phyloP scores from a whole-genome alignment of 192 early-diverging fungal species.

The Coemansia sp. region DNA sequence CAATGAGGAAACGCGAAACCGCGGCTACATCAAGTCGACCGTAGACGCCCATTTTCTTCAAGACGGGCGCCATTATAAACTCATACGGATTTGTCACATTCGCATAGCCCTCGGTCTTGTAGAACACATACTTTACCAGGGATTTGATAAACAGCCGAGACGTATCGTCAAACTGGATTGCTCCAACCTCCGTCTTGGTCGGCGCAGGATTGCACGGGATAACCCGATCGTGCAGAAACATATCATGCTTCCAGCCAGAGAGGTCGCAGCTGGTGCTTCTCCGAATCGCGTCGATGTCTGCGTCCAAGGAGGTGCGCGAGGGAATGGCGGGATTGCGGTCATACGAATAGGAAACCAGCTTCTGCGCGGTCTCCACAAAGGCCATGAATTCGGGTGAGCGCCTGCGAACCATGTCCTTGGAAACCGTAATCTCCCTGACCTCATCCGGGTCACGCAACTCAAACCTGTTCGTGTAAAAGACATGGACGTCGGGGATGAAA shows the following conservation, averaged over 20 bases:
- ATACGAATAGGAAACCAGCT: constrained; percentile 36
- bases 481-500: constrained; percentile 49
- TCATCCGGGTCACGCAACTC: constrained; percentile 49
- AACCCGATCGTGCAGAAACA: constrained; percentile 5
- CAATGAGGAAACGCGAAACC: constrained; percentile 64
- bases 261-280: constrained; percentile 21
- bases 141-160: constrained; percentile 61
- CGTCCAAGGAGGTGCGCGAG: constrained; percentile 18
- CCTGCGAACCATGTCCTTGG: constrained; percentile 57
- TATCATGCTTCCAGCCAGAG: constrained; percentile 17
- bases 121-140: constrained; percentile 50
- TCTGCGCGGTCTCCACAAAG: constrained; percentile 57
- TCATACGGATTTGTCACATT: constrained; percentile 40
- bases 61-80: constrained; percentile 54
- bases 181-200: constrained; percentile 14
- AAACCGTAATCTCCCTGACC: constrained; percentile 41
- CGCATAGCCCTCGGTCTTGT: constrained; percentile 32
- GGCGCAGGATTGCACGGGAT: constrained; percentile 2
- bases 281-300: constrained; percentile 12
- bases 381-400: constrained; percentile 39
- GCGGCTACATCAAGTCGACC: constrained; percentile 51
- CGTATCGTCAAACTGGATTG: constrained; percentile 38
- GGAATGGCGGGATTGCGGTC: constrained; percentile 17
- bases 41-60: constrained; percentile 63
- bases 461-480: constrained; percentile 58